Evolutionary conservation across 2,329 filamentous ascomycete genomes (phyloP).

Genomic region (Aspergillaceae sp.): DNA sequence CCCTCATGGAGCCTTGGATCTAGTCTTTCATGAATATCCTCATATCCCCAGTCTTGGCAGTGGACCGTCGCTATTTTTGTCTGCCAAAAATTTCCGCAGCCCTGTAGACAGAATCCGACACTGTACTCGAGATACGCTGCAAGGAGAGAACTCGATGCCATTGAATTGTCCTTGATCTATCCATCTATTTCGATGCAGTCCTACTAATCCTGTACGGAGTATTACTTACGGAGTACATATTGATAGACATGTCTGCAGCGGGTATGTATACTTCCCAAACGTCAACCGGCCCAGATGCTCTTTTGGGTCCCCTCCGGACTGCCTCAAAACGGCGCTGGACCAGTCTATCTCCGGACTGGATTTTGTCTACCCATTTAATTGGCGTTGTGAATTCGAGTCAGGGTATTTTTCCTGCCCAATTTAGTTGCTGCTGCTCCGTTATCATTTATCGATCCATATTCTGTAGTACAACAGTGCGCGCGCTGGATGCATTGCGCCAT

Average conservation of each 20-base stretch:
- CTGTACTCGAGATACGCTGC: too few relatives aligned
- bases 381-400: too few relatives aligned
- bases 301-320: background rate
- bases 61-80: background rate
- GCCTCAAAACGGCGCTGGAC: background rate
- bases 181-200: background rate
- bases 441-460: too few relatives aligned
- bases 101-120: too few relatives aligned
- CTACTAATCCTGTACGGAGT: background rate
- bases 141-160: too few relatives aligned
- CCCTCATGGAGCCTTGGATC: too few relatives aligned
- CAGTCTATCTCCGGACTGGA: background rate
- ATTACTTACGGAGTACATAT: background rate
- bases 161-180: too few relatives aligned
- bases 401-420: too few relatives aligned
- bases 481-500: too few relatives aligned
- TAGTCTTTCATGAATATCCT: slow-evolving; percentile 2
- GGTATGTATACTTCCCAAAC: background rate
- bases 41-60: slow-evolving; percentile 1
- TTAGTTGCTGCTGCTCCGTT: too few relatives aligned
- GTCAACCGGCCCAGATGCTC: background rate
- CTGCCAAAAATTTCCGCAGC: background rate
- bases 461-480: too few relatives aligned
- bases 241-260: background rate
- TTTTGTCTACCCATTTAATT: background rate